Evolutionary conservation across 768 basidiomycete species (phyloP).

Genomic region (Panaeolus cyanescens): DNA sequence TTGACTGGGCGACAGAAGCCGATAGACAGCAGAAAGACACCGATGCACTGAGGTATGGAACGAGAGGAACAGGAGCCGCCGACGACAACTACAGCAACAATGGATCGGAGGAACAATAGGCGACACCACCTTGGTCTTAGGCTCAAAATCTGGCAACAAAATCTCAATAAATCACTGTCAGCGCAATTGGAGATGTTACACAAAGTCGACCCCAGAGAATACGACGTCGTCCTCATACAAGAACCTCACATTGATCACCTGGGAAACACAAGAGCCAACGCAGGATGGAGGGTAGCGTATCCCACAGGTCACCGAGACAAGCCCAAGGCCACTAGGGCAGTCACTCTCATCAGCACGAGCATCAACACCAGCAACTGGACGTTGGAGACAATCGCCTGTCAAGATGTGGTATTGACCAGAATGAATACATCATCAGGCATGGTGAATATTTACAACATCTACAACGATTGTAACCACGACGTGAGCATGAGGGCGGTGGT

Average conservation of each 20-base stretch:
- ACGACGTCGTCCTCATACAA: conserved; percentile 37
- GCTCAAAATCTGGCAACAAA: too few species aligned
- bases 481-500: too few species aligned
- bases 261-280: conserved; percentile 8
- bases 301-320: conserved; percentile 7
- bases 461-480: too few species aligned
- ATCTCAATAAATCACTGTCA: too few species aligned
- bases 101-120: background rate
- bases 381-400: conserved; percentile 15
- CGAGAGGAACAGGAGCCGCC: background rate
- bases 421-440: too few species aligned
- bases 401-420: too few species aligned
- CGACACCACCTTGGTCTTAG: background rate
- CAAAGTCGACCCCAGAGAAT: conserved; percentile 12
- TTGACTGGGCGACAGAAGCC: background rate
- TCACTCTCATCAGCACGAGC: conserved; percentile 18
- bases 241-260: conserved; percentile 34
- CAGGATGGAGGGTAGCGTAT: conserved; percentile 13
- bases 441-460: too few species aligned
- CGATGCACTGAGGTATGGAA: background rate
- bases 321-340: conserved; percentile 5
- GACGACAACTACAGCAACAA: background rate
- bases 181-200: too few species aligned
- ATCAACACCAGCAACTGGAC: conserved; percentile 22
- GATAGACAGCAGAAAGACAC: background rate